These are phyloP conservation scores for Alternaria burnsii DNA, from an alignment of 2,329 filamentous ascomycete genomes.

Conservation along the genomic window DNA sequence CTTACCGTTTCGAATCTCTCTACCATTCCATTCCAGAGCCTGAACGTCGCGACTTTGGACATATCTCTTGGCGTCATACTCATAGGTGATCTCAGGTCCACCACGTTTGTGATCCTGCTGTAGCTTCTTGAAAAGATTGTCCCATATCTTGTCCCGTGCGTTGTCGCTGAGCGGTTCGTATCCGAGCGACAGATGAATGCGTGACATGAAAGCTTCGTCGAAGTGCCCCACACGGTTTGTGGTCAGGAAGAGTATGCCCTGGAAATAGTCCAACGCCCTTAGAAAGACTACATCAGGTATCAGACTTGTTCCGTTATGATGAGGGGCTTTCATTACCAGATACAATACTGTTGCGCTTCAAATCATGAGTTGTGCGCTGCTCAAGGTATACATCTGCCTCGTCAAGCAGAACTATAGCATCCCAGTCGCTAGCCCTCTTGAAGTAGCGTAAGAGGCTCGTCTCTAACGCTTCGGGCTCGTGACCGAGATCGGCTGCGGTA, in stretches of 20 bases:
- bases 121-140: background rate
- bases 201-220: slow-evolving; percentile 37
- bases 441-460: background rate
- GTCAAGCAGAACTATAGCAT: slow-evolving; percentile 59
- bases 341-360: slow-evolving; percentile 39
- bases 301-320: no score
- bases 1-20: background rate
- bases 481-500: no score
- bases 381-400: slow-evolving; percentile 71
- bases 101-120: background rate
- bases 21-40: background rate
- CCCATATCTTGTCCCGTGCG: background rate
- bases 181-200: slow-evolving; percentile 29
- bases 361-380: slow-evolving; percentile 50
- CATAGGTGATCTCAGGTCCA: background rate
- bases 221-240: slow-evolving; percentile 43
- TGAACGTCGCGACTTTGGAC: background rate
- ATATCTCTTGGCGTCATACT: background rate
- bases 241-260: slow-evolving; percentile 43
- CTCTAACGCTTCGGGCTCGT: no score
- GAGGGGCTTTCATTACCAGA: no score
- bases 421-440: background rate
- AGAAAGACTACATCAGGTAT: slow-evolving; percentile 45
- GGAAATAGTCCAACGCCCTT: slow-evolving; percentile 39
- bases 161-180: background rate